phyloP scores from a whole-genome alignment of 2,329 filamentous ascomycete genomes.

The Pochonia chlamydosporia region DNA sequence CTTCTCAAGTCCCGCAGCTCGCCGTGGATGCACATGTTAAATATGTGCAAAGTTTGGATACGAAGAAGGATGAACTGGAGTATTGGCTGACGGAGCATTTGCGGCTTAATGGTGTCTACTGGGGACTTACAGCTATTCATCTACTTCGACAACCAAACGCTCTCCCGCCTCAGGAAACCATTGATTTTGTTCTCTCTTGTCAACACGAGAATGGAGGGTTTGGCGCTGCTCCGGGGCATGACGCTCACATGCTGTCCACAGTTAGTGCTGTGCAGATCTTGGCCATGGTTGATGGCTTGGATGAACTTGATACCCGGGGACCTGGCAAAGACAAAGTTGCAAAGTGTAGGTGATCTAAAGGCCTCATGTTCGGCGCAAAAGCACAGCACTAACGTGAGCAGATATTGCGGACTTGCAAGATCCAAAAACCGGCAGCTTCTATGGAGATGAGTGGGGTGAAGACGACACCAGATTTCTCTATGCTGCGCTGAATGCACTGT shows the following conservation, averaged over 20 bases:
- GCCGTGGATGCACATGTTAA: conserved; percentile 65
- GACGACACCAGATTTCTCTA: conserved; percentile 93
- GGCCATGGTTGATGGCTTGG: conserved; percentile 76
- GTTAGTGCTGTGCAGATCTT: conserved; percentile 93
- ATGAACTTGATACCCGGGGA: conserved; percentile 68
- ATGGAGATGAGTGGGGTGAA: conserved; percentile 94
- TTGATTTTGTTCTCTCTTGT: conserved; percentile 94
- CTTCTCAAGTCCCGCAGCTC: conserved; percentile 37
- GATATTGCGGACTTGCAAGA: conserved; percentile 82
- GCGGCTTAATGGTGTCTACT: conserved; percentile 92
- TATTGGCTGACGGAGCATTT: conserved; percentile 98
- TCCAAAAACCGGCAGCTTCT: conserved; percentile 74
- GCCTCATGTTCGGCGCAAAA: conserved; percentile 9
- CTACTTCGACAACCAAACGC: conserved; percentile 76
- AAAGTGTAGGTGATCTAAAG: conserved; percentile 57
- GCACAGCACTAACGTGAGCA: conserved; percentile 21
- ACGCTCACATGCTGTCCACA: conserved; percentile 94
- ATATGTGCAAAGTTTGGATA: conserved; percentile 91
- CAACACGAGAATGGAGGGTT: conserved; percentile 87
- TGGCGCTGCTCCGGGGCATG: conserved; percentile 87
- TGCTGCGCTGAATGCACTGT: conserved; percentile 82
- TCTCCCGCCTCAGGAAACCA: conserved; percentile 71
- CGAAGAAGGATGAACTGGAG: conserved; percentile 86
- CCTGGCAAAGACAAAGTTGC: conserved; percentile 64
- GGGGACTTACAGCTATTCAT: conserved; percentile 86